Evolutionary conservation across 805 yeast species (phyloP).

Genomic region (Myxozyma neglecta): DNA sequence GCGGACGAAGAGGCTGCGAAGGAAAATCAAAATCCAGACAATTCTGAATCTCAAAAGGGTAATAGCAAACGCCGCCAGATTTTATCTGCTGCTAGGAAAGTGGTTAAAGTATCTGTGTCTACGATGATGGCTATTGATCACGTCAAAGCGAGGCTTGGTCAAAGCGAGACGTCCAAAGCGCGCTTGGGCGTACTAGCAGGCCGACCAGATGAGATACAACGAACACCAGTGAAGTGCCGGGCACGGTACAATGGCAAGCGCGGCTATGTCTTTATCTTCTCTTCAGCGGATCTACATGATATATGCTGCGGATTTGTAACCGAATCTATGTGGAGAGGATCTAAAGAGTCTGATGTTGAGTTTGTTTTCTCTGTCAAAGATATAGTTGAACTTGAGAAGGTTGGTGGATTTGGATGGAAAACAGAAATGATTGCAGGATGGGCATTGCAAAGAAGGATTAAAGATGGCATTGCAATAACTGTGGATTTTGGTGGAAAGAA

Average conservation of each 20-base stretch:
- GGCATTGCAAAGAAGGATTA: conserved; percentile 14
- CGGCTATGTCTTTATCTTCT: conserved; percentile 1
- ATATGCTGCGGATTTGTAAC: conserved; percentile 7
- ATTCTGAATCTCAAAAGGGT: background rate
- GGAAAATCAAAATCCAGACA: background rate
- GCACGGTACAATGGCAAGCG: conserved; percentile 15
- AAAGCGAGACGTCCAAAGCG: conserved; percentile 3
- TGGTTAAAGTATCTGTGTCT: conserved; percentile 2
- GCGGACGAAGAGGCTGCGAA: background rate
- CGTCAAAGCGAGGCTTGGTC: conserved; percentile 10
- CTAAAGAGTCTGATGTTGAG: conserved; percentile 7
- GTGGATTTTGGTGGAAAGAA: background rate
- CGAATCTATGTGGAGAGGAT: conserved; percentile 3
- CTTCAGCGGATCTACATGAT: background rate
- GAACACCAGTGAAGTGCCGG: conserved; percentile 3
- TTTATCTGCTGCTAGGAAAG: conserved; percentile 1
- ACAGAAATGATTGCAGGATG: conserved; percentile 17
- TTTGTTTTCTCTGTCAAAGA: conserved; percentile 8
- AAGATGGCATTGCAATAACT: conserved; percentile 12
- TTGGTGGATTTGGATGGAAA: conserved; percentile 23
- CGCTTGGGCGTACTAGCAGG: conserved; percentile 7
- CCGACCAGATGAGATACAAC: background rate
- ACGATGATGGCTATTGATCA: conserved; percentile 5
- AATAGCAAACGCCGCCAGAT: background rate
- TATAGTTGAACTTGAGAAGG: conserved; percentile 10